phyloP scores from a whole-genome alignment of 192 early-diverging fungal genomes.

The Phycomyces nitens region DNA sequence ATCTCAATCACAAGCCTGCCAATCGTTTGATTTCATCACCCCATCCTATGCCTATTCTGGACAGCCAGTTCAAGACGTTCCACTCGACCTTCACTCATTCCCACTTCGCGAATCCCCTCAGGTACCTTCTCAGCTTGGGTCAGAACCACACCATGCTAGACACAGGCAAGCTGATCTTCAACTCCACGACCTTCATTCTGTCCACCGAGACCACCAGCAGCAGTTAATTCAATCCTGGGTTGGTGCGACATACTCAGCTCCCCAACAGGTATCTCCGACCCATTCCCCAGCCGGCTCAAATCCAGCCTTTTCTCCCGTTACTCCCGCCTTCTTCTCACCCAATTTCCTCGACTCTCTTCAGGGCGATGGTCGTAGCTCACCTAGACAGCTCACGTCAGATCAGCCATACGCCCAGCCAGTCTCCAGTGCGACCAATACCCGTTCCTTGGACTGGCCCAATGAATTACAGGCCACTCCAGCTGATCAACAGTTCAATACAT shows the following conservation, averaged over 20 bases:
- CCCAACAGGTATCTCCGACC: background rate
- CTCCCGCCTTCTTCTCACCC: slow-evolving; percentile 73
- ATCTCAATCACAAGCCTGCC: no score
- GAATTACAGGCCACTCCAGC: no score
- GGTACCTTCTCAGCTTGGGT: no score
- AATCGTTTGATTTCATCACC: no score
- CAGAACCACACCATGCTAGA: background rate
- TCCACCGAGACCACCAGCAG: background rate
- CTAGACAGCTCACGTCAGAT: slow-evolving; percentile 14
- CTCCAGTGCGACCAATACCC: no score
- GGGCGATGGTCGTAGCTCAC: slow-evolving; percentile 35
- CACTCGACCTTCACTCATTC: no score
- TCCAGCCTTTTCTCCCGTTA: slow-evolving; percentile 40
- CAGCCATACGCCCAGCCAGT: no score
- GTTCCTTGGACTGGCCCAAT: no score
- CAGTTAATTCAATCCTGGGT: slow-evolving; percentile 12
- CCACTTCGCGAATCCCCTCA: no score
- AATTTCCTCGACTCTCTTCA: slow-evolving; percentile 61
- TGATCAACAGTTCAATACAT: no score
- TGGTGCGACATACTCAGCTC: slow-evolving; percentile 25
- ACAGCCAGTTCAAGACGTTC: no score
- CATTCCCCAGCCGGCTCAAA: slow-evolving; percentile 9
- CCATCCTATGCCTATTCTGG: no score
- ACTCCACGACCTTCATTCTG: background rate
- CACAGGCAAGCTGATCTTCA: background rate